Evolutionary conservation across 768 basidiomycete genomes (phyloP).

Genomic region (Podaxis sp.): DNA sequence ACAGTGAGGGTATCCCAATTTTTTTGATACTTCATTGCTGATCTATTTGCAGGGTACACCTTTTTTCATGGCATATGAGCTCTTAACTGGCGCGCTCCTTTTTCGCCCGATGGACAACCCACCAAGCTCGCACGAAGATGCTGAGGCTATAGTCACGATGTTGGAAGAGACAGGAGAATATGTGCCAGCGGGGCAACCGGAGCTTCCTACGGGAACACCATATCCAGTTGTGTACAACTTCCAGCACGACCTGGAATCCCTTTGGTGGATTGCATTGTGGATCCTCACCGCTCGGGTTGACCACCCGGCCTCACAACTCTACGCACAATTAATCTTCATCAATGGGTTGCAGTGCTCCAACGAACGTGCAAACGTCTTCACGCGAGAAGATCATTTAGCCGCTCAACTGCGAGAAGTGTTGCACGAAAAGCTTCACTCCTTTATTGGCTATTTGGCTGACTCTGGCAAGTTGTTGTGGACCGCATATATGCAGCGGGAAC

Average conservation of each 20-base stretch:
- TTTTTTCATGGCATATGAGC: constrained; percentile 13
- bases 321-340: not conserved
- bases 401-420: not conserved
- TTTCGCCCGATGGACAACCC: not conserved
- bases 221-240: not conserved
- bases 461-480: not conserved
- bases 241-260: constrained; percentile 12
- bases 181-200: not conserved
- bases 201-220: not conserved
- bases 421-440: not conserved
- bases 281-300: not conserved
- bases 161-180: too few species aligned
- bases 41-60: constrained; percentile 11
- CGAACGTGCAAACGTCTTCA: not conserved
- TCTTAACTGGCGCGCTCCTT: not conserved
- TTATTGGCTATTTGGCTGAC: not conserved
- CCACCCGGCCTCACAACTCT: not conserved
- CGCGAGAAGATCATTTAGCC: not conserved
- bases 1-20: not conserved
- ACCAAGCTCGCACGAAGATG: not conserved
- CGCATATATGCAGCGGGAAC: not conserved
- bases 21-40: not conserved
- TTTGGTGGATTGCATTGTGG: constrained; percentile 9
- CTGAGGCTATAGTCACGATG: not conserved
- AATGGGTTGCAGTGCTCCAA: not conserved